Evolutionary conservation across 1,284 basidiomycete species (phyloP), one percentile per base, ranked within the genome.

Genomic region (Ustilago shanxiensis): DNA sequence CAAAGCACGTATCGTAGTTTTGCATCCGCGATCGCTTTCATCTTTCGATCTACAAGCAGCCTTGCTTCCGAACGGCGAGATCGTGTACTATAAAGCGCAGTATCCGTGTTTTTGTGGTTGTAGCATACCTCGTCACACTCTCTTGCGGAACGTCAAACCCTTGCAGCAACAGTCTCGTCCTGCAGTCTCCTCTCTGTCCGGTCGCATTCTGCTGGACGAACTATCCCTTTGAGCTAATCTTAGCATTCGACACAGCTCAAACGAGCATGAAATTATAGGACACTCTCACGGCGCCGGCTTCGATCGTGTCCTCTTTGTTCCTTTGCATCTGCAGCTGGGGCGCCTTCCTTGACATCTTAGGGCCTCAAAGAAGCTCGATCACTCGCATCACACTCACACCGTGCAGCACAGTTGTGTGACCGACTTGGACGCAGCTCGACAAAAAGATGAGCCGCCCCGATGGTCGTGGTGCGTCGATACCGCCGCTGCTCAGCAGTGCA

Each of bases 361-460:
- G 47, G 14, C 4, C 24, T 11, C 13, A 24, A n/a, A 49, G 14
- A 5, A 16, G 47, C 47, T 49, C 24, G 24, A 49, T 10, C 24
- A 49, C 47, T 49, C 47, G 9, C 24, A n/a, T n/a, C n/a, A n/a
- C 47, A 24, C 8, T 49, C 47, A 24, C 7, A 13, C 13, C 47
- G 47, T 16, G 18, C 14, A 24, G 24, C 47, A 49, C 24, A 5
- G 24, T n/a, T n/a, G 9, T n/a, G 26, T 49, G 13, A 44, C 16
- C 47, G 8, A 28, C 3, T 26, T 14, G 24, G 47, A 28, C 47
- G n/a, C 47, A 44, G 41, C 8, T 26, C 14, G 44, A 49, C 13
- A 16, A 18, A 61, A 61, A 33, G 0, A 72, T 67, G 70, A 66
- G 65, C 28, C 56, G 47, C 7, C 28, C 45, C 37, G 57, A 60